Evolutionary conservation across 495 filamentous ascomycete species (phyloP).

Genomic region (Neurospora sp.): DNA sequence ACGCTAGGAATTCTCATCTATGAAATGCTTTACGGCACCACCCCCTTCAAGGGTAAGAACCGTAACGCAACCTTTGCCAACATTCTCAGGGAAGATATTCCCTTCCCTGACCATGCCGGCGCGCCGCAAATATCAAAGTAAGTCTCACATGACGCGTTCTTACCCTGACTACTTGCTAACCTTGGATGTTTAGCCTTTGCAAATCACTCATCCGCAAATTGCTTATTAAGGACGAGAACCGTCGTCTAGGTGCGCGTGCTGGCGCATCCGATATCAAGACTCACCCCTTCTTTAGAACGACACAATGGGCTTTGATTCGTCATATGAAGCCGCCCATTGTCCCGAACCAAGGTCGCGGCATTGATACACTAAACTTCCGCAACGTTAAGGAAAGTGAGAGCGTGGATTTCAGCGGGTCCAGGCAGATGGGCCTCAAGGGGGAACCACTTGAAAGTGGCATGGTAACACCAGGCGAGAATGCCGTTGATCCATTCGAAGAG

Average conservation of each 20-base stretch:
- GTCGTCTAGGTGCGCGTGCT: constrained; percentile 85
- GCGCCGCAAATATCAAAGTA: constrained; percentile 84
- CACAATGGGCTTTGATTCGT: constrained; percentile 92
- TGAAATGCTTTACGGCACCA: constrained; percentile 98
- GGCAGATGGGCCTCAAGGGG: constrained; percentile 48
- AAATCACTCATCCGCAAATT: constrained; percentile 95
- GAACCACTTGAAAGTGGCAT: constrained; percentile 79
- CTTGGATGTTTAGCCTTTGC: constrained; percentile 54
- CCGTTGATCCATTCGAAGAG: constrained; percentile 90
- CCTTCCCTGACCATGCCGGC: constrained; percentile 82
- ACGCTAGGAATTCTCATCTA: constrained; percentile 94
- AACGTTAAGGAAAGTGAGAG: constrained; percentile 96
- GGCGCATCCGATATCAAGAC: constrained; percentile 95
- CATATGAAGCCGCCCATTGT: constrained; percentile 99
- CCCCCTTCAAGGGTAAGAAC: constrained; percentile 98
- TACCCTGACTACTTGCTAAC: constrained; percentile 11
- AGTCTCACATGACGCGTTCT: constrained; percentile 25
- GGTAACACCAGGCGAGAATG: constrained; percentile 71
- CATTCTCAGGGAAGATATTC: constrained; percentile 88
- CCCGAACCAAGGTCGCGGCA: constrained; percentile 80
- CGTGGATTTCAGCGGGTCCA: constrained; percentile 74
- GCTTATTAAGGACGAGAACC: constrained; percentile 94
- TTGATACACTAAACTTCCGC: constrained; percentile 92
- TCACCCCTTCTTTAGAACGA: constrained; percentile 91
- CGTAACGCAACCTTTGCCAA: constrained; percentile 97